phyloP scores from a whole-genome alignment of 2,329 filamentous ascomycete genomes.

The Leptographium lundbergii region DNA sequence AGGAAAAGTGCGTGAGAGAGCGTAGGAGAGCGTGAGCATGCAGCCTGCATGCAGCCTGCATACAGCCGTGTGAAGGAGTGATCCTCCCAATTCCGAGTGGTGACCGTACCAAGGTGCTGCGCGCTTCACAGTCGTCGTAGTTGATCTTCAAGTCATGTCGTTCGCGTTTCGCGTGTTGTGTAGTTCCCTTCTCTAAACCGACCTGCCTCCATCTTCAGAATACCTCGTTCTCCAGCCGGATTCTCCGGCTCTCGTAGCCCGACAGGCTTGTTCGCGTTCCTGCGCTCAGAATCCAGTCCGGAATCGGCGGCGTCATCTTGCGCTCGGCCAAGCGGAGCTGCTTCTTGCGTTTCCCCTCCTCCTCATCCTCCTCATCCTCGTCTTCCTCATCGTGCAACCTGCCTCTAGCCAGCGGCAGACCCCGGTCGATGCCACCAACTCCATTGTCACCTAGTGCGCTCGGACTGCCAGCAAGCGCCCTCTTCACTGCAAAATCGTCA shows the following conservation, averaged over 20 bases:
- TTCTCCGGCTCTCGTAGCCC: slow-evolving; percentile 29
- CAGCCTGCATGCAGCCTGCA: neutral
- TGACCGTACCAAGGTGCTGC: too few species aligned
- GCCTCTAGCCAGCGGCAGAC: neutral
- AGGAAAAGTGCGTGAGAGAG: neutral
- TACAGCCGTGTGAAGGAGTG: neutral
- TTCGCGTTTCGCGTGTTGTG: neutral
- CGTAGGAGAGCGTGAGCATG: neutral
- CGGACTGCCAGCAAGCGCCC: neutral
- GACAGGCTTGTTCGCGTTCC: slow-evolving; percentile 36
- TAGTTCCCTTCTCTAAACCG: neutral
- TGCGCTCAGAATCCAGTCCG: slow-evolving; percentile 45
- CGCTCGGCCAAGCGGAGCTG: slow-evolving; percentile 21
- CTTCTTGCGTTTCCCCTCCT: slow-evolving; percentile 4
- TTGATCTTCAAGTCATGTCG: neutral
- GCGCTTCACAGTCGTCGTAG: neutral
- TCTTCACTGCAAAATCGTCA: slow-evolving; percentile 29
- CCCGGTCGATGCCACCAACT: neutral
- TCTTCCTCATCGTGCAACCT: slow-evolving; percentile 12
- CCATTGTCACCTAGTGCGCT: slow-evolving; percentile 2
- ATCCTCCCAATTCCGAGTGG: neutral
- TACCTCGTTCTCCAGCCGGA: slow-evolving; percentile 3
- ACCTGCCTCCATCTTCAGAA: neutral
- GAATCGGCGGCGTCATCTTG: slow-evolving; percentile 46
- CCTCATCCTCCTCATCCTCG: slow-evolving; percentile 14